phyloP scores from a whole-genome alignment of 2,329 filamentous ascomycete species.

The Alternaria rosae region DNA sequence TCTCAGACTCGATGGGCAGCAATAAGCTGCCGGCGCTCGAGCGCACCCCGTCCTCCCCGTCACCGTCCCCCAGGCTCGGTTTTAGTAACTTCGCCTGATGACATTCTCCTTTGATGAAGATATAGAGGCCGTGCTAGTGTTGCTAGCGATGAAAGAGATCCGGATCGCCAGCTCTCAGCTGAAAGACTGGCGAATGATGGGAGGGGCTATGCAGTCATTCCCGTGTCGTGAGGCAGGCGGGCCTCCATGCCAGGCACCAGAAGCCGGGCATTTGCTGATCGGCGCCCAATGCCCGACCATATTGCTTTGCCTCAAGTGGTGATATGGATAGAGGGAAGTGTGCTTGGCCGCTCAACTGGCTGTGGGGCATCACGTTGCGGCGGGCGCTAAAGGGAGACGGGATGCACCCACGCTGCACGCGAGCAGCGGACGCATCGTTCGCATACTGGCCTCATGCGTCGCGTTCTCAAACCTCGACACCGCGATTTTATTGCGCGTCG shows the following conservation, averaged over 20 bases:
- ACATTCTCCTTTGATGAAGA: slow-evolving; percentile 1
- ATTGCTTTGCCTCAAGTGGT: slow-evolving; percentile 22
- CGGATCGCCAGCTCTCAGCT: slow-evolving; percentile 11
- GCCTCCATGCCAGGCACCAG: slow-evolving; percentile 29
- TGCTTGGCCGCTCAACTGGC: slow-evolving; percentile 28
- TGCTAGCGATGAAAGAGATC: slow-evolving; percentile 1
- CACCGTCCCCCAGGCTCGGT: not conserved
- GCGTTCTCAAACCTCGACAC: slow-evolving; percentile 12
- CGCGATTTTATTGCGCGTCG: slow-evolving; percentile 5
- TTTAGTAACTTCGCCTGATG: not conserved
- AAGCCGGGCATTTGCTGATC: slow-evolving; percentile 28
- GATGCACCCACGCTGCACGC: slow-evolving; percentile 24
- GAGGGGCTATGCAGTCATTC: slow-evolving; percentile 34
- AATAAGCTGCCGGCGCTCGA: slow-evolving; percentile 27
- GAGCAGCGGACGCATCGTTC: slow-evolving; percentile 24
- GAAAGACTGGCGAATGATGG: slow-evolving; percentile 14
- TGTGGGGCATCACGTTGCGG: slow-evolving; percentile 21
- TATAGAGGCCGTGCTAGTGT: not conserved
- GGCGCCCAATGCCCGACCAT: slow-evolving; percentile 37
- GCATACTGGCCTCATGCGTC: slow-evolving; percentile 18
- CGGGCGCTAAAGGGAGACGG: slow-evolving; percentile 26
- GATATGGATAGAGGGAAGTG: slow-evolving; percentile 21
- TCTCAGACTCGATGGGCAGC: slow-evolving; percentile 37
- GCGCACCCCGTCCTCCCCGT: slow-evolving; percentile 11
- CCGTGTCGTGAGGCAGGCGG: slow-evolving; percentile 15